Evolutionary conservation across 805 yeast genomes (phyloP).

Genomic region (Nematodospora valgi): DNA sequence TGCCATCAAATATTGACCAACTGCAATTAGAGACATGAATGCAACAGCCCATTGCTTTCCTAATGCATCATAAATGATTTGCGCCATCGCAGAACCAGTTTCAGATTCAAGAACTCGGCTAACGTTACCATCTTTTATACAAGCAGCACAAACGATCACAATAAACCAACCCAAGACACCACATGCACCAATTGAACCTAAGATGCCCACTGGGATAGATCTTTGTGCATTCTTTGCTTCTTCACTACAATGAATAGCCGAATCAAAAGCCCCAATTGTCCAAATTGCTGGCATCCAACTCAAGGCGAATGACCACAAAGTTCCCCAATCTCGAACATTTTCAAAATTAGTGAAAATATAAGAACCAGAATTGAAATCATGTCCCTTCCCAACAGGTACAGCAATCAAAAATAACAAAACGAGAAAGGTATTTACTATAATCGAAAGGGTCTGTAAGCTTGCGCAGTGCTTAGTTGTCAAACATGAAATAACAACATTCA

Average conservation of each 20-base stretch:
- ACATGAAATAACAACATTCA: constrained; percentile 50
- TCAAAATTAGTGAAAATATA: constrained; percentile 54
- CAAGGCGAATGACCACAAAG: constrained; percentile 43
- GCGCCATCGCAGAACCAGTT: constrained; percentile 65
- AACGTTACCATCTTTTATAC: constrained; percentile 47
- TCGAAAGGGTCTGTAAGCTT: constrained; percentile 55
- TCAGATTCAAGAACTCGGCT: constrained; percentile 38
- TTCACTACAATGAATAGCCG: constrained; percentile 70
- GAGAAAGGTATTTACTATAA: constrained; percentile 48
- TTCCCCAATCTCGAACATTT: constrained; percentile 42
- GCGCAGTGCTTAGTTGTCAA: constrained; percentile 54
- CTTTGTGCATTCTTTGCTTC: constrained; percentile 62
- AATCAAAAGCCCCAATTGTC: constrained; percentile 74
- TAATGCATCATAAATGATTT: constrained; percentile 57
- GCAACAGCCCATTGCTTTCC: constrained; percentile 67
- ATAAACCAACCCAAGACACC: constrained; percentile 57
- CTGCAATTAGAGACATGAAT: constrained; percentile 53
- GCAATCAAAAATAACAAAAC: constrained; percentile 56
- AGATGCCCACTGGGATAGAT: constrained; percentile 64
- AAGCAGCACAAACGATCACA: constrained; percentile 51
- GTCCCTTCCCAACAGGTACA: constrained; percentile 52
- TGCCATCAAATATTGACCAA: constrained; percentile 67
- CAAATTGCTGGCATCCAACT: constrained; percentile 67
- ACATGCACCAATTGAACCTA: constrained; percentile 56
- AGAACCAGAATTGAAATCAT: constrained; percentile 18